Evolutionary conservation across 75 land plant genomes (phyloP), one percentile per base, ranked within the genome.

Genomic region (Isoetes taiwanensis): DNA sequence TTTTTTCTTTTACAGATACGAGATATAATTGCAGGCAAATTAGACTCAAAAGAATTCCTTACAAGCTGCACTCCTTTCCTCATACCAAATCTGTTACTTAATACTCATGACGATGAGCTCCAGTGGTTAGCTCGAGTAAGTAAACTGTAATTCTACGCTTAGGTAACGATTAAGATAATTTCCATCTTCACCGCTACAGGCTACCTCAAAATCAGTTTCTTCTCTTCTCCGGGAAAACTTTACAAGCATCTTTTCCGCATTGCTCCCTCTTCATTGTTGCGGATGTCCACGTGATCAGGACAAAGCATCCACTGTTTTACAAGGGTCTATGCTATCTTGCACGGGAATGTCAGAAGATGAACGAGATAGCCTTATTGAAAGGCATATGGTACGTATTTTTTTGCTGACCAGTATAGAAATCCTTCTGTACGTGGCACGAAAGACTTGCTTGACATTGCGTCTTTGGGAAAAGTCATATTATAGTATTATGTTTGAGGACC

Each of bases 301-400:
- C 34, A 66, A 63, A 59, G 87, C 77, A 41, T 43, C 43, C 17
- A 17, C 37, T 19, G 80, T 72, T 4, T 84, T 90, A 29, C 73
- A 72, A 25, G 70, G 66, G n/a, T 70, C 71, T 43, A 73, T 90
- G 69, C 62, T 86, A 64, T 38, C 59, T 1, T 21, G 78, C 34
- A 81, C 87, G 32, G 48, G 70, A 37, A 74, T 85, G 48, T 63
- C 97, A 32, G 97, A 80, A 59, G 62, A 70, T 70, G 84, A 85
- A 50, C 65, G 97, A 67, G 97, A 90, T 59, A 31, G 43, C 26
- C 87, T 90, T 10, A 90, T 90, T 34, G 76, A 78, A 71, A 80
- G 64, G 43, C 63, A 82, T 39, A 79, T 90, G 90, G 97, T 86
- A 11, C 5, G 52, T 16, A 0, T 5, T 30, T n/a, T n/a, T n/a